A percentile compares a stretch with the other conserved stretches of the same genome.
Evolutionary conservation across 1,139 yeast genomes (phyloP).

Genomic region (Suhomyces maxii): DNA sequence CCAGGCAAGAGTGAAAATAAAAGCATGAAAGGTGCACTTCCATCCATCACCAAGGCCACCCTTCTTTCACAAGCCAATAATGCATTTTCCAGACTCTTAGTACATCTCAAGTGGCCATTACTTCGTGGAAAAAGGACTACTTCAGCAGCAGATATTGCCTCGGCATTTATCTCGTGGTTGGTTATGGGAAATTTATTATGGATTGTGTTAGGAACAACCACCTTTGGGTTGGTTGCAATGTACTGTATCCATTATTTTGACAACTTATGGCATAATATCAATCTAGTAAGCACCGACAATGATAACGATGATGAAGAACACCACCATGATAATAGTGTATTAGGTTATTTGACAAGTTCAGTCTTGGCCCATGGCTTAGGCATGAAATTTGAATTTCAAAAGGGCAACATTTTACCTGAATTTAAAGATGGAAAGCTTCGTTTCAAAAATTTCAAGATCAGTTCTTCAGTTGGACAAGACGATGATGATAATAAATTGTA

Average conservation of each 20-base stretch:
- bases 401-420: constrained; percentile 43
- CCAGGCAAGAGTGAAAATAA: too few relatives aligned
- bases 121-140: constrained; percentile 49
- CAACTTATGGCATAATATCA: constrained; percentile 26
- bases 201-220: constrained; percentile 66
- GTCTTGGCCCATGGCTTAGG: constrained; percentile 45
- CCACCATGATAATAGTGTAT: constrained; percentile 27
- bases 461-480: constrained; percentile 17
- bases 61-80: constrained; percentile 47
- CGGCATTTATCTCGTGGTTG: constrained; percentile 60
- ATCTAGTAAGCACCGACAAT: constrained; percentile 8
- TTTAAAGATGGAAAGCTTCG: constrained; percentile 62
- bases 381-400: constrained; percentile 34
- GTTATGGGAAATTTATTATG: constrained; percentile 57
- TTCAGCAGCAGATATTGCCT: constrained; percentile 51
- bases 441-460: constrained; percentile 52
- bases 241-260: constrained; percentile 48
- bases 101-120: constrained; percentile 60
- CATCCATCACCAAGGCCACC: constrained; percentile 31
- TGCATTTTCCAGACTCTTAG: constrained; percentile 43
- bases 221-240: constrained; percentile 56
- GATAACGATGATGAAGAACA: constrained; percentile 12
- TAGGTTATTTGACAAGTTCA: constrained; percentile 36
- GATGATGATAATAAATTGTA: constrained; percentile 10
- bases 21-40: too few relatives aligned